Evolutionary conservation across 768 basidiomycete genomes (phyloP).

Genomic region (Erythrobasidium yunnanense): DNA sequence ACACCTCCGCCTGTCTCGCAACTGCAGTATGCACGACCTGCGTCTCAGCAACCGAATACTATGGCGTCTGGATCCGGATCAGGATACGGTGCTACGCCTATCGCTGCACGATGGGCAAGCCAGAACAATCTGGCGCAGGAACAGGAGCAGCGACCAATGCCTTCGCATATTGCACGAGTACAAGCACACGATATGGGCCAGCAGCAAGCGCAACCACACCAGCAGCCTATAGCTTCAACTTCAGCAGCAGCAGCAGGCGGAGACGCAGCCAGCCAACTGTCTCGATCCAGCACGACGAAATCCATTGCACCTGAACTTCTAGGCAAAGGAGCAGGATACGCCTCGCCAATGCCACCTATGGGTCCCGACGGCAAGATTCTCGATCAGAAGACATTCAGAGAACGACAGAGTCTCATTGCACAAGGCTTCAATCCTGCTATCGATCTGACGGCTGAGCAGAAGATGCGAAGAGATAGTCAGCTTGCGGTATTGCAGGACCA

Average conservation of each 20-base stretch:
- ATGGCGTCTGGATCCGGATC: too few relatives aligned
- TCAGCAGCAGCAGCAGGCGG: too few relatives aligned
- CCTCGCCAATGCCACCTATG: conserved; percentile 19
- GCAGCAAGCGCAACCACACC: background rate
- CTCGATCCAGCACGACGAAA: background rate
- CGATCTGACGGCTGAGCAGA: conserved; percentile 4
- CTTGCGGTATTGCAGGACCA: conserved; percentile 3
- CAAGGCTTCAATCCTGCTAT: background rate
- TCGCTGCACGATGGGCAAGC: too few relatives aligned
- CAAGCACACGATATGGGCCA: too few relatives aligned
- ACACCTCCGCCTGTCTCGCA: conserved; percentile 5
- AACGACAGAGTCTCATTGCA: background rate
- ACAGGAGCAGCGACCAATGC: background rate
- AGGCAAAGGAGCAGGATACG: conserved; percentile 24
- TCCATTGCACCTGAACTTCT: conserved; percentile 11
- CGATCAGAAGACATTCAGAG: conserved; percentile 19
- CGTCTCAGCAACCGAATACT: background rate
- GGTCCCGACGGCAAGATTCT: conserved; percentile 15
- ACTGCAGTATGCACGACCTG: conserved; percentile 6
- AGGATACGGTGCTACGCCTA: too few relatives aligned
- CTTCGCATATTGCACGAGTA: background rate
- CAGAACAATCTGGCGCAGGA: background rate
- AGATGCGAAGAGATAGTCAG: conserved; percentile 8
- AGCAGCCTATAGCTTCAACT: background rate
- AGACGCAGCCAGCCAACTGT: too few relatives aligned